Evolutionary conservation across 2,329 filamentous ascomycete species (phyloP), one percentile per base, ranked within the genome.

Genomic region (Orbilia quercus): DNA sequence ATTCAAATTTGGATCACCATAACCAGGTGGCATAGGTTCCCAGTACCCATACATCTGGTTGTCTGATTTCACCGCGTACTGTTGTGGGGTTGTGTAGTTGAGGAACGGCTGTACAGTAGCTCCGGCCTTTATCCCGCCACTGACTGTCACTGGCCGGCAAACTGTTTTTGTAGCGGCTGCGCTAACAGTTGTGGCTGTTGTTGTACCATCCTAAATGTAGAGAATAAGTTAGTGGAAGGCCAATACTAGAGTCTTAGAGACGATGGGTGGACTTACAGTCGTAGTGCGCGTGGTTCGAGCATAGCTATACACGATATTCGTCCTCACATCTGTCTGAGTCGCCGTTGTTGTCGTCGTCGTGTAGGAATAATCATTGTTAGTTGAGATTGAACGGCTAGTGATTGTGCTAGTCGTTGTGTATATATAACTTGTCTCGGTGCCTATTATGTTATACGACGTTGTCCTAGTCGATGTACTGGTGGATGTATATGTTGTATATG

Each of bases 401-500:
- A 20, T 44, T 4, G 44, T 50, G 11, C 11, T 16, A 3, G 58
- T 71, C 1, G 34, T 38, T n/a, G 57, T 71, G 20, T 36, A 63
- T 3, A n/a, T 22, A 16, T 67, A 67, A 11, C 16, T 45, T 0
- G 67, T 72, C 7, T 25, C 22, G 2, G 53, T 65, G 3, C 59
- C 67, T 1, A 44, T n/a, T 7, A 47, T 20, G 14, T 38, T 20
- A 20, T n/a, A 63, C 1, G 50, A 22, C 1, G 18, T 23, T 2
- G 7, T 25, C 3, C 14, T 14, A 4, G 18, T 38, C 4, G 50
- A 44, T 3, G 36, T 57, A 16, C 23, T 31, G 14, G 38, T 45
- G 0, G 67, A 72, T 7, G 67, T 72, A 7, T 54, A 65, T 18
- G 45, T 9, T 1, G 53, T 65, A 25, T 45, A 44, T 6, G 22